These are phyloP conservation scores for Flagelloscypha sp. DNA, from an alignment of 768 basidiomycete species.

Conservation along the genomic window DNA sequence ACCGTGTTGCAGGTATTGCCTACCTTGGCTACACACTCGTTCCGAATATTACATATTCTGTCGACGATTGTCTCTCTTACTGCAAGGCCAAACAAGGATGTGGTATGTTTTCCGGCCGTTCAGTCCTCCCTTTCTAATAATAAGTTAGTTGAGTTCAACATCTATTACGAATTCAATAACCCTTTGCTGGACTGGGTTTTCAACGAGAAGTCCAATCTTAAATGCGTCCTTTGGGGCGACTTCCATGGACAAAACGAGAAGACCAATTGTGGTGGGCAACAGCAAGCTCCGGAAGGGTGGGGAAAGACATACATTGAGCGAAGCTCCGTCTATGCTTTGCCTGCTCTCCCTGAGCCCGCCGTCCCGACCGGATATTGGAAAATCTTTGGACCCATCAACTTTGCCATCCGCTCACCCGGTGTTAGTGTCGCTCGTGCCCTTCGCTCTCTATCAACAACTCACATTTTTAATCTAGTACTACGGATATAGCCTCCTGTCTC, in stretches of 20 bases:
- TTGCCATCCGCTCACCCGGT: slow-evolving; percentile 39
- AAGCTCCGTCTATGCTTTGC: slow-evolving; percentile 32
- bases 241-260: slow-evolving; percentile 36
- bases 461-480: slow-evolving; percentile 29
- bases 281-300: slow-evolving; percentile 25
- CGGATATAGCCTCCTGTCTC: slow-evolving; percentile 41
- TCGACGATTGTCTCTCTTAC: slow-evolving; percentile 33
- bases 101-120: slow-evolving; percentile 24
- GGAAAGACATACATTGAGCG: slow-evolving; percentile 35
- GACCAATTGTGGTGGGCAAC: slow-evolving; percentile 36
- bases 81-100: slow-evolving; percentile 30
- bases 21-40: slow-evolving; percentile 42
- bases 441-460: neutral
- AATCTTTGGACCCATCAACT: slow-evolving; percentile 36
- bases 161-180: slow-evolving; percentile 44
- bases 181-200: slow-evolving; percentile 29
- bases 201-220: slow-evolving; percentile 34
- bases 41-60: slow-evolving; percentile 35
- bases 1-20: too few relatives aligned
- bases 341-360: slow-evolving; percentile 30
- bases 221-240: slow-evolving; percentile 39
- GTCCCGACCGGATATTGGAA: slow-evolving; percentile 38
- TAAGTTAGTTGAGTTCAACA: slow-evolving; percentile 35
- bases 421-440: slow-evolving; percentile 18
- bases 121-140: neutral